Base-by-base conservation (phyloP, 2,329 filamentous ascomycete species). In the Phoma sp. region DNA sequence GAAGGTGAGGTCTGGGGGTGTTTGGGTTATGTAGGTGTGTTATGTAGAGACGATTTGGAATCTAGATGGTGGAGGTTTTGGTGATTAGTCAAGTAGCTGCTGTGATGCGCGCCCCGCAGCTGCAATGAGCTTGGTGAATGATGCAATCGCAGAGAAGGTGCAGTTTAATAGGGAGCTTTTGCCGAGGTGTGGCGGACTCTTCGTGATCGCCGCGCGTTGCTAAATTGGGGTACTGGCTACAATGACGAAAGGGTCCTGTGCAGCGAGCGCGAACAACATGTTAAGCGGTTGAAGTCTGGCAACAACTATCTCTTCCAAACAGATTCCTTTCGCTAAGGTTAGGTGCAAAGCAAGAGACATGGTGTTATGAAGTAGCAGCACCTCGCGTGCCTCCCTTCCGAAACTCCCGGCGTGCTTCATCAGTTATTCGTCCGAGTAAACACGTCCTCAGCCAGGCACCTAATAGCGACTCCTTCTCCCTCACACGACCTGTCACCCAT, bases 41-140 rank as follows among this genome's bases (percentile, higher is more conserved):
- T 37, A 21, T 41, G 22, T n/a, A 22, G 25, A 51, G 37, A 41
- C 32, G 57, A 62, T 67, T 61, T 65, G 63, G 58, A 68, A 67
- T 65, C 50, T 51, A 37, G 47, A 32, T 46, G 39, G 43, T 44
- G 21, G 29, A 22, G 22, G 36, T 46, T 35, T 21, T 39, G 40
- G 37, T 43, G 49, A 63, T 64, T 57, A 55, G 57, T 63, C 45
- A 58, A 59, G 43, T 67, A 17, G 17, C 17, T 17, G 51, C 61
- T 56, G 58, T 52, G 29, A 49, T 62, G 62, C 68, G 66, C 66
- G 64, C 70, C 68, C 68, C 69, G 62, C 69, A 66, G 64, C 58
- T 52, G 54, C 40, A 48, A 27, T 46, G 55, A 57, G 41, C 43
- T 51, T 39, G 40, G 43, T 39, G 50, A 54, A 74, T 74, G 71